These are phyloP conservation scores for Penicillium sp. DNA, from an alignment of 2,329 filamentous ascomycete species.

Conservation along the genomic window DNA sequence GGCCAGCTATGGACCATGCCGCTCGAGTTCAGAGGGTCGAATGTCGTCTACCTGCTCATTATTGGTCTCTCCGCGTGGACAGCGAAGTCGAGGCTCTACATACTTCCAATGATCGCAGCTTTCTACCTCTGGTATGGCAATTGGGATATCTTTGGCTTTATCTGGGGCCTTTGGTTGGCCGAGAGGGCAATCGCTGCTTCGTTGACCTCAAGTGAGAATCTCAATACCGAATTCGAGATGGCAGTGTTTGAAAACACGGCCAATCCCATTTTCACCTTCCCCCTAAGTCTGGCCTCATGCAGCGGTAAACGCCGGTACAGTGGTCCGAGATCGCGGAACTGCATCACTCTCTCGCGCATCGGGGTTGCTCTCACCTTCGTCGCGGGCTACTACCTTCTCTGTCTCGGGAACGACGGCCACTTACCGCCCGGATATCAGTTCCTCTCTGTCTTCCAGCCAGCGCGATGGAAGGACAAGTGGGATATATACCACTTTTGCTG, in stretches of 20 bases:
- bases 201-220: not conserved
- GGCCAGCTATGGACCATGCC: slow-evolving; percentile 25
- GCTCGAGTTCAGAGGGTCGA: slow-evolving; percentile 21
- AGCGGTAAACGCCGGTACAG: not conserved
- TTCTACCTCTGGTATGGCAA: slow-evolving; percentile 22
- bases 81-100: slow-evolving; percentile 8
- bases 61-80: slow-evolving; percentile 16
- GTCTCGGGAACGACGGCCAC: slow-evolving; percentile 19
- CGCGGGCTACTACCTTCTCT: slow-evolving; percentile 18
- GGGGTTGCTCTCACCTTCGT: slow-evolving; percentile 7
- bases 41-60: slow-evolving; percentile 18
- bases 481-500: slow-evolving; percentile 18
- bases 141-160: slow-evolving; percentile 22
- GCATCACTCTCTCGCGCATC: slow-evolving; percentile 1
- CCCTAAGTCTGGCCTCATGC: not conserved
- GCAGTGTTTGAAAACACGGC: slow-evolving; percentile 4
- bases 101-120: slow-evolving; percentile 5
- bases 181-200: slow-evolving; percentile 5
- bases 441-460: slow-evolving; percentile 10
- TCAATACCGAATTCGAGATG: slow-evolving; percentile 4
- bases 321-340: not conserved
- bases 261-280: not conserved
- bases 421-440: slow-evolving; percentile 18
- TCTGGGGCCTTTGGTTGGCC: slow-evolving; percentile 21
- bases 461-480: slow-evolving; percentile 18